phyloP scores from a whole-genome alignment of 164 flowering plant genomes.

The Brasenia schreberi region DNA sequence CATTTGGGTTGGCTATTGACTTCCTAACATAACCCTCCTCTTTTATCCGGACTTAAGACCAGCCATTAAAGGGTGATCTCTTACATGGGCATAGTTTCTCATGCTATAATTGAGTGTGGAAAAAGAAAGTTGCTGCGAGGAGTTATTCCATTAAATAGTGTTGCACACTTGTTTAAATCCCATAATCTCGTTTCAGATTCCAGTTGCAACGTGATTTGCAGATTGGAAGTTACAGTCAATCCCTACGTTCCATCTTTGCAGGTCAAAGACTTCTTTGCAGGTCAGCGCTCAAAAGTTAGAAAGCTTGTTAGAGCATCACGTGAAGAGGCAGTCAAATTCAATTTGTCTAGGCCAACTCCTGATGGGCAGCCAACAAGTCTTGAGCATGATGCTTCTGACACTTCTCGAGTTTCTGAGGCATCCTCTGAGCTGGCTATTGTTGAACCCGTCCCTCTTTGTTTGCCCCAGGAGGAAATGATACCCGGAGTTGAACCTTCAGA shows the following conservation, averaged over 20 bases:
- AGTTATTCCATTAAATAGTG: too few relatives aligned
- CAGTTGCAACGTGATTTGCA: too few relatives aligned
- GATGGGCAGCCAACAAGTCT: conserved; percentile 22
- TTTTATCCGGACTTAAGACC: too few relatives aligned
- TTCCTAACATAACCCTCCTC: too few relatives aligned
- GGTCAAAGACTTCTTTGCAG: conserved; percentile 81
- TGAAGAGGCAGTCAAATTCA: conserved; percentile 42
- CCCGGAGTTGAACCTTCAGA: conserved; percentile 50
- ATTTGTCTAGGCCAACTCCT: conserved; percentile 11
- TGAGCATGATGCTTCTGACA: conserved; percentile 17
- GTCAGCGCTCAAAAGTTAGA: conserved; percentile 80
- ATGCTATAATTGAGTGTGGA: too few relatives aligned
- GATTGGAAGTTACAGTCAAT: neutral
- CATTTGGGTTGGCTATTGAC: too few relatives aligned
- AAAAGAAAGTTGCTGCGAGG: too few relatives aligned
- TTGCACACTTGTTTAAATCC: too few relatives aligned
- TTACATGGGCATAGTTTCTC: too few relatives aligned
- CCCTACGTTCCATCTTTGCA: conserved; percentile 9
- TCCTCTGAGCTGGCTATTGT: conserved; percentile 16
- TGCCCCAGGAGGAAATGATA: conserved; percentile 34
- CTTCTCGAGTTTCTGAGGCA: conserved; percentile 34
- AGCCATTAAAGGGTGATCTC: too few relatives aligned
- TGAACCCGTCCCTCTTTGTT: conserved; percentile 45
- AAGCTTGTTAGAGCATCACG: conserved; percentile 47
- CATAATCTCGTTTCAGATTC: too few relatives aligned